Evolutionary conservation across 2,329 filamentous ascomycete species (phyloP), one percentile per base, ranked within the genome.

Genomic region (Cryphonectria naterciae): DNA sequence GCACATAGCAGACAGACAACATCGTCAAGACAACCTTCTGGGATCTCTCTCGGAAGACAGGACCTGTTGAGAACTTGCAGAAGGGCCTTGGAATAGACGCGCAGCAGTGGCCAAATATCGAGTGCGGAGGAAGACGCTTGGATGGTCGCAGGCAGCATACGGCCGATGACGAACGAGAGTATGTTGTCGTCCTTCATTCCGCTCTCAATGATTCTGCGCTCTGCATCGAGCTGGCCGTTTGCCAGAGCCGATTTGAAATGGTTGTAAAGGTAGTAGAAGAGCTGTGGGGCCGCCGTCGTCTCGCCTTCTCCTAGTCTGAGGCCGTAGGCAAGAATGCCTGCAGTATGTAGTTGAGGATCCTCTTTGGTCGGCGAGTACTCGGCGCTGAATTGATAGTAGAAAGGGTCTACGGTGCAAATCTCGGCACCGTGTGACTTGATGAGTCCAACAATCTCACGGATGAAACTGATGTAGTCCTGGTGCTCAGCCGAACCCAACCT

Each of bases 221-320:
- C 85, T 7, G 84, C 81, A 7, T 75, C 76, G n/a, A 89, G 79
- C 66, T 81, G 83, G 69, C 84, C 80, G 70, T 85, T 85, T 60
- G 83, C 82, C 2, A 89, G 76, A 0, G 86, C 85, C 67, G 85
- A 79, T 75, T 88, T 88, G 76, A 88, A 88, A 77, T 85, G 88
- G 74, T 86, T 86, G 75, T 85, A 85, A 2, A 90, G 80, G 70
- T 88, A 87, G 76, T 85, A 86, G 75, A 89, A 90, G 4, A 89
- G 81, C 68, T 85, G 83, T 25, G 84, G 81, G 7, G 78, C 78
- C 4, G 84, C 84, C 41, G 81, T 82, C 1, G 77, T 75, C 68
- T 89, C 87, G 1, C 83, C 85, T 72, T 89, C 87, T 54, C 81
- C 80, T 22, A 90, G 78, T 56, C 85, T 83, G 43, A 89, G 78